Evolutionary conservation across 106 monocot species (phyloP), one percentile per base, ranked within the genome.

Genomic region (Dendrobium huoshanense): DNA sequence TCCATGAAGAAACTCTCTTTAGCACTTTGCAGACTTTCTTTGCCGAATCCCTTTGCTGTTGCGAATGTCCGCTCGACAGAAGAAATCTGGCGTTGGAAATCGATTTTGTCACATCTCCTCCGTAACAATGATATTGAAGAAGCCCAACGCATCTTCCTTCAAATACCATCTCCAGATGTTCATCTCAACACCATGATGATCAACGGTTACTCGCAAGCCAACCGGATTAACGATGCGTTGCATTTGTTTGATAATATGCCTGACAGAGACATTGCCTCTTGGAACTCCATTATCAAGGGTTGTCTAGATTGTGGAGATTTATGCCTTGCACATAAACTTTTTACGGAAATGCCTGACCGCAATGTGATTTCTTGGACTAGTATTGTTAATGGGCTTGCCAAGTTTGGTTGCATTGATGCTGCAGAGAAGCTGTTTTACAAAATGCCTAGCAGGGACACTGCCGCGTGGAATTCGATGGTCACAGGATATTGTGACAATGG

Each of bases 281-380:
- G 89, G 91, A 96, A 96, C 65, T 88, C 93, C 45, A 86, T 93
- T 48, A 80, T 96, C 33, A 93, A 90, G 77, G 80, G 84, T 13
- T 91, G 86, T 78, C 15, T 96, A 4, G 81, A 86, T 16, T 91
- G 79, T 72, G 83, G 88, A 0, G 83, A 96, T 40, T 25, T 88
- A 37, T 11, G 61, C 11, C 79, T 89, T 65, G 93, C 89, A 1
- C 77, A 31, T n/a, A 82, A 77, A 15, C 5, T 96, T 4, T 93
- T 96, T 20, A 79, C 73, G 17, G 86, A 88, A 83, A 93, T 96
- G 91, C 88, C 91, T 0, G 81, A 90, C 9, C 79, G 84, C 75
- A 96, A 89, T 82, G 91, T 91, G 55, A 90, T 96, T 22, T 94
- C 91, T 40, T 96, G 93, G 89, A 96, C 96, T 5, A 96, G 90